Evolutionary conservation across 176 grass and related monocot genomes (phyloP).

Genomic region (Oryza punctata): DNA sequence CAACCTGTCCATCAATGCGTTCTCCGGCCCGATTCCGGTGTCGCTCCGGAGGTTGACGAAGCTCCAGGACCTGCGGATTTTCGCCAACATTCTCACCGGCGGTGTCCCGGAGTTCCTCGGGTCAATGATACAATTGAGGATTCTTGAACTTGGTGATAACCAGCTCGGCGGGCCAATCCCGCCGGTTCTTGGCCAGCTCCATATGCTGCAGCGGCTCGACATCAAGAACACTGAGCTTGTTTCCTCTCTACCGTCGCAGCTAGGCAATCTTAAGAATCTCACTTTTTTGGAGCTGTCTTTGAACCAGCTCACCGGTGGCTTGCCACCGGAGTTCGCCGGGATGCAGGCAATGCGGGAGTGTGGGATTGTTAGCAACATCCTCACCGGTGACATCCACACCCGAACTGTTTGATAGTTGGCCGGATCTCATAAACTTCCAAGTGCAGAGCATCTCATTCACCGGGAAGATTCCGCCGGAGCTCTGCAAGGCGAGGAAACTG

Average conservation of each 20-base stretch:
- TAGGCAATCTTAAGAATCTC: no score
- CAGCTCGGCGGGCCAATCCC: no score
- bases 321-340: no score
- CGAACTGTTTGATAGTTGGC: slow-evolving; percentile 44
- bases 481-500: slow-evolving; percentile 45
- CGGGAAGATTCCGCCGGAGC: slow-evolving; percentile 37
- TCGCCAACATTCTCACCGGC: slow-evolving; percentile 38
- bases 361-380: slow-evolving; percentile 50
- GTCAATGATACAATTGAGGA: slow-evolving; percentile 39
- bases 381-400: slow-evolving; percentile 46
- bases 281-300: no score
- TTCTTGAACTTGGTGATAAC: no score
- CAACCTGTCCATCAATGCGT: slow-evolving; percentile 48
- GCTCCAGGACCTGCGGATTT: slow-evolving; percentile 60
- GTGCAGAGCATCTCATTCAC: slow-evolving; percentile 12
- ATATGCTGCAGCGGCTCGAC: no score
- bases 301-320: no score
- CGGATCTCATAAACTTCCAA: slow-evolving; percentile 64
- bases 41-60: slow-evolving; percentile 43
- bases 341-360: no score
- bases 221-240: no score
- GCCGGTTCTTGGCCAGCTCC: no score
- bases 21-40: slow-evolving; percentile 46
- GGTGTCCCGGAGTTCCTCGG: slow-evolving; percentile 60
- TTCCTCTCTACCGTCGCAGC: no score